Evolutionary conservation across 257 asterid species (phyloP), one percentile per base, ranked within the genome.

Genomic region (Gentiana dahurica): DNA sequence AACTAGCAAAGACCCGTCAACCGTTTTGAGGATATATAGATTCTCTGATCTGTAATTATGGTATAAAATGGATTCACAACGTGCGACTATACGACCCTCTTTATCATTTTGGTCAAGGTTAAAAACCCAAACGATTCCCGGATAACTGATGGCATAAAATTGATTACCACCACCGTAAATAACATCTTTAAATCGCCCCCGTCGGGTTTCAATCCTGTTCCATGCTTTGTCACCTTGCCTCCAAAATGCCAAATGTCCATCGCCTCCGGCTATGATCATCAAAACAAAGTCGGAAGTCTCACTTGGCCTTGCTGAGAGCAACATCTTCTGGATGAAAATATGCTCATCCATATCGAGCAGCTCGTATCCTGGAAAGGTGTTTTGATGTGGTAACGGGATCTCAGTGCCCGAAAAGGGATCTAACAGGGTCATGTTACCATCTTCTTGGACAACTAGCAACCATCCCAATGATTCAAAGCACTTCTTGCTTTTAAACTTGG

Each of bases 401-500:
- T 54, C 46, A 39, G 2, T 13, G 35, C 6, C 44, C 7, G 43
- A 36, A 36, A 36, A 54, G 24, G 58, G 58, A 12, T 53, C 13
- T 24, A 53, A 53, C 5, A 53, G 57, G 3, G 43, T 33, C 57
- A 53, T 53, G 35, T 36, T 8, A 5, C 47, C 44, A 4, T 4
- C 3, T 36, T 36, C 3, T 0, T 9, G 34, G 4, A 36, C 11
- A 10, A 9, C 3, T 7, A 54, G 37, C 11, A 54, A 12, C 58
- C 58, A 54, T 54, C 58, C 58, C 12, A 11, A 8, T 2, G 58
- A 54, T n/a, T 36, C 58, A 12, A 54, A 3, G 6, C 46, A 54
- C 37, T 13, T 35, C 7, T 35, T 54, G 12, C 44, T 24, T 36
- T 12, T 54, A 11, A 38, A 37, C 3, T 54, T n/a, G 9, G 47